Conservation (phyloP, 192 early-diverging fungal genomes). For the Linnemannia zychae region DNA sequence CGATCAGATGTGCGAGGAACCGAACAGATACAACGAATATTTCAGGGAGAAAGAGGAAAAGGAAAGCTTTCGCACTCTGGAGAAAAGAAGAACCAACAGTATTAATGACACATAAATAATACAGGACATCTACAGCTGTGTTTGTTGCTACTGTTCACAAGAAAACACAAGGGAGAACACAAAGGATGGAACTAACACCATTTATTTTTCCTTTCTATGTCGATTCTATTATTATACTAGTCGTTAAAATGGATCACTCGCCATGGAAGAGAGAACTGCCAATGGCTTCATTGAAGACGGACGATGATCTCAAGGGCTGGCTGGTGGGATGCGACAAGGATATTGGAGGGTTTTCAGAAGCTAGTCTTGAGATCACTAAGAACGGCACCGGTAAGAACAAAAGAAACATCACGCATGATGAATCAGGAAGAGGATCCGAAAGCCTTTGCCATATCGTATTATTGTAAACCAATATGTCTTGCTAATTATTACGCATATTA, state of each 20-base stretch:
- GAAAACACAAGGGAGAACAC: no score
- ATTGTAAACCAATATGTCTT: no score
- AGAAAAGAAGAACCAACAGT: no score
- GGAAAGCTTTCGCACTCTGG: no score
- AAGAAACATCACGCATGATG: neutral
- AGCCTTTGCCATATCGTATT: neutral
- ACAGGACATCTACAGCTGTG: no score
- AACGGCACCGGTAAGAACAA: constrained; percentile 39
- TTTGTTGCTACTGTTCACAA: no score
- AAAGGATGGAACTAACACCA: neutral
- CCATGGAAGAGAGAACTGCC: constrained; percentile 79
- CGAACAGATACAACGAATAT: no score
- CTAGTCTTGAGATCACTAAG: constrained; percentile 62
- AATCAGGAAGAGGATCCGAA: neutral
- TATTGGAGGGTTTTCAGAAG: constrained; percentile 75
- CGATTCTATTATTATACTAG: neutral
- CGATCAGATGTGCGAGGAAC: no score
- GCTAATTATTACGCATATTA: no score
- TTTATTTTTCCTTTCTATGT: neutral
- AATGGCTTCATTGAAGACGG: constrained; percentile 73
- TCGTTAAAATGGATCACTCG: constrained; percentile 57
- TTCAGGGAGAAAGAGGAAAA: no score
- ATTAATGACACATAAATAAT: no score
- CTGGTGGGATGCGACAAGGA: constrained; percentile 91
- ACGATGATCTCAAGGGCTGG: constrained; percentile 81